Base-by-base conservation (phyloP, 495 filamentous ascomycete species). In the Neurospora africana region DNA sequence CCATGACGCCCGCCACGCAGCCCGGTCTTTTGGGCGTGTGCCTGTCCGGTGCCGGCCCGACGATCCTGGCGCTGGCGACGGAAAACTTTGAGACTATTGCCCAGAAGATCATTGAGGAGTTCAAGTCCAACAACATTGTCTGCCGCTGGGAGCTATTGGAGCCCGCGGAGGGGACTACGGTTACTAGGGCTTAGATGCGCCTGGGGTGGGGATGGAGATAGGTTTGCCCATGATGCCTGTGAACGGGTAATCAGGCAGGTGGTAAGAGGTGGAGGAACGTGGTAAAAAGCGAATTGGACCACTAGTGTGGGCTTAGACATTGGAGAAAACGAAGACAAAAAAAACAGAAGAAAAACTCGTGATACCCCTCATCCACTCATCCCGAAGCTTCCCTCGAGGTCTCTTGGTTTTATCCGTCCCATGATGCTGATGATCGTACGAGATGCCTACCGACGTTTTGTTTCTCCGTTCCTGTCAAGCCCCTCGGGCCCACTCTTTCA, bases 21-120 rank as follows among this genome's bases (percentile, higher is more conserved):
- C 92, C 93, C 7, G 95, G 95, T 10, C 86, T 99, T 4, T 84
- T 97, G 41, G 95, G 95, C 47, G 95, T 97, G 41, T 97, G 95
- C 80, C 85, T 98, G 5, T 96, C 93, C 9, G 95, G 95, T 27
- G 95, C 95, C 5, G 95, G 95, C 4, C 95, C 95, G 21, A 98
- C 94, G 5, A 97, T 99, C 75, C 84, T 99, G 61, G 95, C 94
- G 5, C 86, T 99, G 43, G 95, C 95, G 13, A 97, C 94, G 6
- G 84, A 89, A 70, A 91, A 93, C 81, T 97, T 97, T 81, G 89
- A 91, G 37, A 84, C 89, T 72, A 98, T 99, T 72, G 95, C 95
- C 7, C 81, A 89, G 38, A 83, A 87, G 76, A 92, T 97, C 69
- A 88, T 97, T 75, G 78, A 79, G 15, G 84, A 86, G 75, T 95